phyloP scores from a whole-genome alignment of 257 asterid species.

The Osmanthus fragrans region DNA sequence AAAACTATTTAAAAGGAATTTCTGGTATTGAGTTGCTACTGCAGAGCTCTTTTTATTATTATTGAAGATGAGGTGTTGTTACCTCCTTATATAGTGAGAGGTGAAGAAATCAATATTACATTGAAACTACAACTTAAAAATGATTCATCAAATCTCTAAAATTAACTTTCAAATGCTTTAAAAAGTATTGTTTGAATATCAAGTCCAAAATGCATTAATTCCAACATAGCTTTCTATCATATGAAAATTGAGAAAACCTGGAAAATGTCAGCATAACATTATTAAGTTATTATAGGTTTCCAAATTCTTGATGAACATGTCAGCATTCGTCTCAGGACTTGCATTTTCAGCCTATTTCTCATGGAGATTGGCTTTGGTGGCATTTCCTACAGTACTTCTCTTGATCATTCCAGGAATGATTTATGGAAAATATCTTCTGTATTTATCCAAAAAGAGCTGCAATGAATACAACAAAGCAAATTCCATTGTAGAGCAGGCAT shows the following conservation, averaged over 20 bases:
- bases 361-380: constrained; percentile 73
- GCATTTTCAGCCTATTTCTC: constrained; percentile 66
- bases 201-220: no score
- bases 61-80: no score
- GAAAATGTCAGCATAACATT: constrained; percentile 2
- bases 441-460: constrained; percentile 52
- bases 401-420: constrained; percentile 70
- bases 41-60: no score
- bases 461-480: constrained; percentile 70
- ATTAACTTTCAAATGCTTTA: no score
- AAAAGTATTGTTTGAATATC: no score
- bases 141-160: no score
- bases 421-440: constrained; percentile 64
- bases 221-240: neutral
- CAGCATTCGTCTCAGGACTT: constrained; percentile 72
- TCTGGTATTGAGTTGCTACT: no score
- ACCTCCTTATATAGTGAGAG: no score
- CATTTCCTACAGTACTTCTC: constrained; percentile 62
- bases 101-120: no score
- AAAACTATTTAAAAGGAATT: no score
- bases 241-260: neutral
- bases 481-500: constrained; percentile 61
- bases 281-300: constrained; percentile 55
- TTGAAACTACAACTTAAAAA: no score
- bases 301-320: constrained; percentile 66